phyloP scores from a whole-genome alignment of 345 rosid species.

The Erysimum cheiranthoides region DNA sequence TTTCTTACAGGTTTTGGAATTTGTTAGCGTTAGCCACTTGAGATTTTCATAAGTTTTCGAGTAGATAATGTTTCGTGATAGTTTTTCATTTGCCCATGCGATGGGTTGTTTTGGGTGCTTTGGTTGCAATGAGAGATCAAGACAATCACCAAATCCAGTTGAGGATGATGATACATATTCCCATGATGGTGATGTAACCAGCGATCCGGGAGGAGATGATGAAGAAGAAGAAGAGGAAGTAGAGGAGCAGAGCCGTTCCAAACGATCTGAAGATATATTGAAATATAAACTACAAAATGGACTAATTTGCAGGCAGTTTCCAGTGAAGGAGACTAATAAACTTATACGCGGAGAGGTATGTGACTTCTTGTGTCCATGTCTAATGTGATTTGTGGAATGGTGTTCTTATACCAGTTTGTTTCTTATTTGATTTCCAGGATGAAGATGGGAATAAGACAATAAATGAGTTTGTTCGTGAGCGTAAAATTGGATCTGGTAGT shows the following conservation, averaged over 20 bases:
- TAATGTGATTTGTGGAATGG: background rate
- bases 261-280: conserved; percentile 15
- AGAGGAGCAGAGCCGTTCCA: background rate
- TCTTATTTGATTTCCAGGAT: conserved; percentile 2
- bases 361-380: background rate
- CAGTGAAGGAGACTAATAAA: conserved; percentile 8
- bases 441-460: conserved; percentile 12
- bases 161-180: conserved; percentile 1
- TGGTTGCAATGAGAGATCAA: conserved; percentile 5
- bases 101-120: conserved; percentile 26
- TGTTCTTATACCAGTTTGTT: background rate
- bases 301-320: conserved; percentile 7
- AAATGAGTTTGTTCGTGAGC: conserved; percentile 6
- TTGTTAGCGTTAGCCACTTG: background rate
- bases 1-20: conserved; percentile 11
- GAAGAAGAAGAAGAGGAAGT: conserved; percentile 9
- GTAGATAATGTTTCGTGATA: conserved; percentile 39
- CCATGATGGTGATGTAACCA: conserved; percentile 1
- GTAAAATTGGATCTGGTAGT: conserved; percentile 22
- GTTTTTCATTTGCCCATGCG: conserved; percentile 12
- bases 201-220: conserved; percentile 3
- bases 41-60: background rate
- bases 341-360: conserved; percentile 14
- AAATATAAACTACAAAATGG: background rate
- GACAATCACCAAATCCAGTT: background rate